A percentile compares a stretch with the other conserved stretches of the same genome.
phyloP scores from a whole-genome alignment of 192 early-diverging fungal species.

The Allomyces javanicus region DNA sequence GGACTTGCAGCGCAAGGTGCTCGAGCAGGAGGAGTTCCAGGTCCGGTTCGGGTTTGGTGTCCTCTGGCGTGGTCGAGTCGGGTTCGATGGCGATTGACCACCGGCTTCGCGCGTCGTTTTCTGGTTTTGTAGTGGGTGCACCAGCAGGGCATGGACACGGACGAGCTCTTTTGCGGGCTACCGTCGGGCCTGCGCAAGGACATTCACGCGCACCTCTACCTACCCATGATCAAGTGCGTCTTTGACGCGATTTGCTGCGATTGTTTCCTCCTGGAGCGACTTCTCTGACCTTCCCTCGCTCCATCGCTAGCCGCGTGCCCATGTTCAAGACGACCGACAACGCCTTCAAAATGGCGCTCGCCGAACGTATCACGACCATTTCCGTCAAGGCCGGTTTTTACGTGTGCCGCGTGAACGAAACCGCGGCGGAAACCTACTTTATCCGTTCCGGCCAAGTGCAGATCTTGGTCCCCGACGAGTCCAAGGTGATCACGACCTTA shows the following conservation, averaged over 20 bases:
- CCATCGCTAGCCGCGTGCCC: neutral
- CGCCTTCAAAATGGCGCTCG: slow-evolving; percentile 2
- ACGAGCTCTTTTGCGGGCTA: slow-evolving; percentile 4
- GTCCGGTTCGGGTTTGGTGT: too few relatives aligned
- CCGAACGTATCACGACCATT: neutral
- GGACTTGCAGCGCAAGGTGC: neutral
- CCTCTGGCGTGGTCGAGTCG: too few relatives aligned
- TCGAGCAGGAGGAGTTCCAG: slow-evolving; percentile 5
- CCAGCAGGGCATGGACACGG: slow-evolving; percentile 7
- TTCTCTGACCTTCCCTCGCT: neutral
- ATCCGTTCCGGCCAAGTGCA: slow-evolving; percentile 5
- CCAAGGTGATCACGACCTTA: neutral
- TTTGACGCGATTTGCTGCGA: neutral
- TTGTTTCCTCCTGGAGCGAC: neutral
- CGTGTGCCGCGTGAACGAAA: slow-evolving; percentile 4
- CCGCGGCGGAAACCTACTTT: slow-evolving; percentile 8
- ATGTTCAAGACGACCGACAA: slow-evolving; percentile 9
- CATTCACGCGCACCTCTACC: slow-evolving; percentile 6
- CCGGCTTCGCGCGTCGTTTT: too few relatives aligned
- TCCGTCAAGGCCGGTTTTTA: neutral
- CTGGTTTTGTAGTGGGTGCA: neutral
- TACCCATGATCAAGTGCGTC: slow-evolving; percentile 1
- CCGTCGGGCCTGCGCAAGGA: slow-evolving; percentile 5
- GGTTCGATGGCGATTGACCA: too few relatives aligned
- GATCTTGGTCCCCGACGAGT: neutral